These are phyloP conservation scores for Allantophomopsis lycopodina DNA, from an alignment of 2,329 filamentous ascomycete species.

Conservation along the genomic window DNA sequence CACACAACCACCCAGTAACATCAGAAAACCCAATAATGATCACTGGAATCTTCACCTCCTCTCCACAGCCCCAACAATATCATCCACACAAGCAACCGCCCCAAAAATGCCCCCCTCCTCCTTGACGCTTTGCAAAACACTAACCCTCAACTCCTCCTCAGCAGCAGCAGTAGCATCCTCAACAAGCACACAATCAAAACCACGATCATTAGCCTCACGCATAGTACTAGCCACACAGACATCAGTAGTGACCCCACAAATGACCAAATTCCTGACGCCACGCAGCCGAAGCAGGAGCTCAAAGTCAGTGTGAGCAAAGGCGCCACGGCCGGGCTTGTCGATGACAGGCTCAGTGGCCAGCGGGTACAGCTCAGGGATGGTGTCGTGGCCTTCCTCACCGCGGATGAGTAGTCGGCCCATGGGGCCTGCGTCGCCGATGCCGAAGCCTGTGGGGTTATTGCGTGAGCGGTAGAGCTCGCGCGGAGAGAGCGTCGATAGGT, in stretches of 20 bases:
- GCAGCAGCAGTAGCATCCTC: constrained; percentile 11
- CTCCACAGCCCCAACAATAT: neutral
- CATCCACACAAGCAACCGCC: constrained; percentile 12
- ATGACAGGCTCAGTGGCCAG: constrained; percentile 17
- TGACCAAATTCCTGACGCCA: constrained; percentile 18
- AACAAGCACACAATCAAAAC: constrained; percentile 18
- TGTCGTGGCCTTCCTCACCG: constrained; percentile 43
- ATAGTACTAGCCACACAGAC: constrained; percentile 21
- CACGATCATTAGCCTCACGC: constrained; percentile 20
- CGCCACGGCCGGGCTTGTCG: constrained; percentile 17
- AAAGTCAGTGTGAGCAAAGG: constrained; percentile 24
- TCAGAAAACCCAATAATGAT: too few species aligned
- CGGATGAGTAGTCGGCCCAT: constrained; percentile 43
- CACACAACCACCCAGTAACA: too few species aligned
- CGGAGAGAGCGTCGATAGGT: constrained; percentile 39
- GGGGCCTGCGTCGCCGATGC: constrained; percentile 36
- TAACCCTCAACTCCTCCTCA: constrained; percentile 8
- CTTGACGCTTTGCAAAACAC: too few species aligned
- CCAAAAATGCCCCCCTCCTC: constrained; percentile 22
- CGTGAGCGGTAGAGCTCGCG: constrained; percentile 37
- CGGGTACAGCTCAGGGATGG: constrained; percentile 27
- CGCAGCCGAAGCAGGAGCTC: constrained; percentile 16
- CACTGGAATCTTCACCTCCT: neutral
- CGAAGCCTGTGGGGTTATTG: constrained; percentile 26
- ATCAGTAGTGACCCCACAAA: constrained; percentile 21